A percentile compares a stretch with the other conserved stretches of the same genome.
Conservation (phyloP, 495 filamentous ascomycete species). For the Talaromyces adpressus region DNA sequence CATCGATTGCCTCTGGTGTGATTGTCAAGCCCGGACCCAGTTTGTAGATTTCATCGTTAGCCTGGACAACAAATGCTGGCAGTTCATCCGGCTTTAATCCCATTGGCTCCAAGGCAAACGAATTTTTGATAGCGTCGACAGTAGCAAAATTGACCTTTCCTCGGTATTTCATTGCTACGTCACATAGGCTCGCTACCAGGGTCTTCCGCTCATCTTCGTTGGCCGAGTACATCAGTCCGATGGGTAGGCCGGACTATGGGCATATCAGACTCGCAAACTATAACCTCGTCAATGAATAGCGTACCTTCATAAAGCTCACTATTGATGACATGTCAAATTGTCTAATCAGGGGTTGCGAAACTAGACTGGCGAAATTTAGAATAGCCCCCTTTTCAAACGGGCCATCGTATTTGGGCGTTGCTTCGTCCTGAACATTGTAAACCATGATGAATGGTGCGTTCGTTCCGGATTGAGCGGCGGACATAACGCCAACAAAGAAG, state of each 20-base stretch:
- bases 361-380: background rate
- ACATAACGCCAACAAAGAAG: background rate
- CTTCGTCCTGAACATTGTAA: background rate
- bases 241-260: background rate
- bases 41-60: background rate
- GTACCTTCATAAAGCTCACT: constrained; percentile 6
- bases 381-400: background rate
- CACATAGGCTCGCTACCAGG: background rate
- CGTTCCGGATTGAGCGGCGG: background rate
- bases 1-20: background rate
- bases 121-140: background rate
- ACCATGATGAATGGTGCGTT: background rate
- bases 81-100: background rate
- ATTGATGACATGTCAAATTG: background rate
- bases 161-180: background rate
- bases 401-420: background rate
- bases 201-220: background rate
- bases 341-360: background rate
- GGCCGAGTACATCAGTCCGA: background rate
- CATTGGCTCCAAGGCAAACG: background rate
- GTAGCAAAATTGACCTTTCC: background rate
- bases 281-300: background rate
- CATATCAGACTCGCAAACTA: background rate
- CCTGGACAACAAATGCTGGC: background rate
- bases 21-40: background rate